Base-by-base conservation (phyloP, 768 basidiomycete species). In the Hericium coralloides region DNA sequence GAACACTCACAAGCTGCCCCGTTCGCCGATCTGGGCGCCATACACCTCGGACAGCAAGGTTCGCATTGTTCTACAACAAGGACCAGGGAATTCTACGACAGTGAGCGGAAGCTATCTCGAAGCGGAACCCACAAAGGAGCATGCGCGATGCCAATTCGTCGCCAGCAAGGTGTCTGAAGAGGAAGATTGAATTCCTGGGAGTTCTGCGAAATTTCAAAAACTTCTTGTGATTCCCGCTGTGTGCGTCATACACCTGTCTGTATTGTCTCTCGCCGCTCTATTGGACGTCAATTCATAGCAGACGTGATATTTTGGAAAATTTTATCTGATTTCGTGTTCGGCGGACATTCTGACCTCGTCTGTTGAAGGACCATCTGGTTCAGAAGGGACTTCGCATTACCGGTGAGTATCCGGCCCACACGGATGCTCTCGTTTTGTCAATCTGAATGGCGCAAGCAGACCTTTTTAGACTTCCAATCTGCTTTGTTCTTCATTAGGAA, bases 1-100 rank as follows among this genome's bases (percentile, higher is more conserved):
- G 0, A 85, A 83, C 66, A 76, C 75, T 6, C 72, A 74, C 69
- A 83, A 79, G 64, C 73, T 83, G 1, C 60, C 72, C 0, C 69
- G 74, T 37, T 80, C 82, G 1, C 83, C 82, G 0, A 60, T 53
- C 17, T 84, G 85, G 83, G 59, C 74, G 36, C 59, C 49, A 39
- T 82, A 76, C 59, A 69, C 61, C 1, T 52, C 62, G 2, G 22
- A 12, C 2, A 60, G 53, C n/a, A 70, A 68, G 60, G 55, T 63
- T n/a, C 68, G 79, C 50, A 76, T 82, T 45, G 75, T 79, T 4
- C 63, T 82, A 52, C 75, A 77, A 62, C 70, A 79, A 60, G 69
- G 71, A 7, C 59, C 65, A 10, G 51, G 59, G 7, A 65, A 64
- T 26, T 60, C 58, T 36, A 70, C 69, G 31, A 66, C 58, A 1